phyloP scores from a whole-genome alignment of 129 eudicot species.

The Saussurea involucrata region DNA sequence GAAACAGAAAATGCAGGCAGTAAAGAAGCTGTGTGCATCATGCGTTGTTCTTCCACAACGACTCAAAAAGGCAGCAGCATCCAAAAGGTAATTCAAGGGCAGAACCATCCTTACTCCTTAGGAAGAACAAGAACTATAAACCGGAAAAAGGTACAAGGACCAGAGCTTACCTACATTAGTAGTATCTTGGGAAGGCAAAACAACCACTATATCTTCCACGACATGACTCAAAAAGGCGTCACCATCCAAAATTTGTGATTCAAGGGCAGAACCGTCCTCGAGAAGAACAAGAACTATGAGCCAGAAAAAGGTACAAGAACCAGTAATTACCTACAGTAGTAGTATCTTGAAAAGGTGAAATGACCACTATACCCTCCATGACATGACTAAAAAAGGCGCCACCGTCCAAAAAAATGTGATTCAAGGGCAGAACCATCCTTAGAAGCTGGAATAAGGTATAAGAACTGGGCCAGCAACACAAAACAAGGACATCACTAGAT shows the following conservation, averaged over 20 bases:
- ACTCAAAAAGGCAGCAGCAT: constrained; percentile 13
- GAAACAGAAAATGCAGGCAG: constrained; percentile 14
- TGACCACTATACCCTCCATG: neutral
- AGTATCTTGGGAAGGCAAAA: neutral
- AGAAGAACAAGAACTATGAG: neutral
- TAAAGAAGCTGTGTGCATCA: neutral
- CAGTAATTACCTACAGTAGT: neutral
- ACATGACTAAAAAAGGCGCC: constrained; percentile 10
- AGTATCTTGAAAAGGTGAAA: neutral
- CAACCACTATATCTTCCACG: neutral
- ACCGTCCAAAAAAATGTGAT: constrained; percentile 13
- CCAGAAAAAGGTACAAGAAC: neutral
- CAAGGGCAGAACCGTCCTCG: neutral
- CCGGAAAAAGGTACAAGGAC: constrained; percentile 2
- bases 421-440: constrained; percentile 23
- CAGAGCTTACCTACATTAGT: neutral
- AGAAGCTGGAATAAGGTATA: constrained; percentile 13
- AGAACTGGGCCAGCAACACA: constrained; percentile 13
- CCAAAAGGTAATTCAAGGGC: constrained; percentile 18
- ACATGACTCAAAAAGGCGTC: neutral
- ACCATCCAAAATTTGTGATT: neutral
- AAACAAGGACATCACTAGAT: constrained; percentile 20
- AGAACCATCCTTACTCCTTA: constrained; percentile 16
- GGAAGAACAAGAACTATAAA: constrained; percentile 14
- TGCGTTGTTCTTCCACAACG: constrained; percentile 2